Conservation (phyloP, 768 basidiomycete genomes). For the Suillus subalutaceus region DNA sequence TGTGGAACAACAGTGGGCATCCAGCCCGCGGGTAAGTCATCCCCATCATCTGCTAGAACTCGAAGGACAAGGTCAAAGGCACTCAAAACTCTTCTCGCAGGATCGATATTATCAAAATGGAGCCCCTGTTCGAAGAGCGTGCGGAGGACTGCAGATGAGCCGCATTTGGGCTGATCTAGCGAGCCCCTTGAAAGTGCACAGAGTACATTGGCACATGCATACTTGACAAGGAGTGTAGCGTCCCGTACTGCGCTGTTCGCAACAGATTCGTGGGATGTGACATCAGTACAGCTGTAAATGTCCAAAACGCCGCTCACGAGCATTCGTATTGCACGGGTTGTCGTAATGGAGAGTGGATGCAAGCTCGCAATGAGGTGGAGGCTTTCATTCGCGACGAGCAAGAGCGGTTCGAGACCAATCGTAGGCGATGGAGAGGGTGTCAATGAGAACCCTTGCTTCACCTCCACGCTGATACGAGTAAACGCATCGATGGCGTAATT, state of each 20-base stretch:
- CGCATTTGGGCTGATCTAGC: conserved; percentile 34
- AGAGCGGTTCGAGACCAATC: conserved; percentile 52
- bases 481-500: conserved; percentile 59
- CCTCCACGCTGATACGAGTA: conserved; percentile 50
- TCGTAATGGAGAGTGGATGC: conserved; percentile 48
- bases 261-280: conserved; percentile 33
- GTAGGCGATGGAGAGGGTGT: conserved; percentile 37
- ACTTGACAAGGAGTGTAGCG: conserved; percentile 48
- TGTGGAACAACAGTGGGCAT: conserved; percentile 56
- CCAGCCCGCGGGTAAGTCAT: conserved; percentile 41
- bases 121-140: conserved; percentile 56
- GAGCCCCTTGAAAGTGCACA: conserved; percentile 39
- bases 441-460: conserved; percentile 55
- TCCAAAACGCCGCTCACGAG: conserved; percentile 51
- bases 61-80: conserved; percentile 58
- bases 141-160: conserved; percentile 56
- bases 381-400: conserved; percentile 56
- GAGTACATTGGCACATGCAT: conserved; percentile 55
- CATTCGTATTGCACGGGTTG: conserved; percentile 50
- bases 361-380: conserved; percentile 54
- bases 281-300: conserved; percentile 57
- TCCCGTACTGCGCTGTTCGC: conserved; percentile 15
- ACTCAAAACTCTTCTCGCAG: conserved; percentile 57
- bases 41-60: conserved; percentile 48
- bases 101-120: conserved; percentile 48